A percentile compares a stretch with the other conserved stretches of the same genome.
Evolutionary conservation across 2,329 filamentous ascomycete species (phyloP).

Genomic region (Botryotinia globosa): DNA sequence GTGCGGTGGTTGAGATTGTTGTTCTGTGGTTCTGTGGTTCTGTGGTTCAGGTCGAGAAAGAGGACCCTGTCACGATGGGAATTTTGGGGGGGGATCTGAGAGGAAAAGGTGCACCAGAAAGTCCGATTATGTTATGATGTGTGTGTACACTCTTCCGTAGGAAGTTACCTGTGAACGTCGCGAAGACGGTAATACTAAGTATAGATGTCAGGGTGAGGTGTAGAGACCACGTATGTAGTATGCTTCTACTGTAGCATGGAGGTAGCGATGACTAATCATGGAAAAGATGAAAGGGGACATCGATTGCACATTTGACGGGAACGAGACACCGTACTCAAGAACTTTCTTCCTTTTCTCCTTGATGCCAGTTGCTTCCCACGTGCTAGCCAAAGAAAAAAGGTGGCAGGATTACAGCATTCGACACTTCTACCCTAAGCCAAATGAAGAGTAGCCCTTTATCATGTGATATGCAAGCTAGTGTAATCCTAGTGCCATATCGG

Average conservation of each 20-base stretch:
- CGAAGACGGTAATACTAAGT: too few species aligned
- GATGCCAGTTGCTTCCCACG: background rate
- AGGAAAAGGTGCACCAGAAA: constrained; percentile 16
- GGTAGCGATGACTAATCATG: background rate
- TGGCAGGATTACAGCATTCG: background rate
- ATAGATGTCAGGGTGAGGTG: background rate
- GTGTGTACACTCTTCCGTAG: background rate
- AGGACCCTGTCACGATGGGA: constrained; percentile 29
- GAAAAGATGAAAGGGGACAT: background rate
- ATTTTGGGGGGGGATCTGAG: background rate
- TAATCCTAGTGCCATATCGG: constrained; percentile 9
- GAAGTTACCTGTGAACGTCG: background rate
- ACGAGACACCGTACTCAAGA: background rate
- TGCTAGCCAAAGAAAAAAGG: background rate
- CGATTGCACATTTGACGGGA: background rate
- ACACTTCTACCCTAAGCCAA: background rate
- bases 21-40: constrained; percentile 2
- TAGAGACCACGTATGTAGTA: background rate
- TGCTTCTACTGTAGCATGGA: background rate
- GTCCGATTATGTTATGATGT: background rate
- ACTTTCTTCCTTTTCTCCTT: constrained; percentile 7
- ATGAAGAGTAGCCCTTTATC: background rate
- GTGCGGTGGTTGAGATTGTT: constrained; percentile 20
- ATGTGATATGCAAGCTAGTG: background rate
- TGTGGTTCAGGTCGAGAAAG: constrained; percentile 15